phyloP scores from a whole-genome alignment of 2,329 filamentous ascomycete species.

The Cladosporium sphaerospermum region DNA sequence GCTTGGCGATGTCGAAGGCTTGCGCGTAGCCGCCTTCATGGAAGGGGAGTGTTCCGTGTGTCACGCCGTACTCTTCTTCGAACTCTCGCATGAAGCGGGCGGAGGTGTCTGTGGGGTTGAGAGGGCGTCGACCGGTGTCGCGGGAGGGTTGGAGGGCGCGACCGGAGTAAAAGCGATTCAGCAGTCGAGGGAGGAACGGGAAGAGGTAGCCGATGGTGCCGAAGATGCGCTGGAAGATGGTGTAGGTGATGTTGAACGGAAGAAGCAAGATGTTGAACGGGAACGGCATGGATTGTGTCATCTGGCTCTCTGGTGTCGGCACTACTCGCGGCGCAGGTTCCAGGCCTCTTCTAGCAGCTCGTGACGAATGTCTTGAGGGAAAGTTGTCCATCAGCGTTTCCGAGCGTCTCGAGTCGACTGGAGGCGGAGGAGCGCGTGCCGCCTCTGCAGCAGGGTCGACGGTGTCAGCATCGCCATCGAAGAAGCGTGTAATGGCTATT shows the following conservation, averaged over 20 bases:
- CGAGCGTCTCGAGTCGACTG: slow-evolving; percentile 53
- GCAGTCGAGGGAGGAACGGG: slow-evolving; percentile 67
- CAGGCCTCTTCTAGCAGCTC: slow-evolving; percentile 32
- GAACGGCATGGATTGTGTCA: slow-evolving; percentile 65
- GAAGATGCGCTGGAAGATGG: slow-evolving; percentile 61
- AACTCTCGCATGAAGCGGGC: slow-evolving; percentile 87
- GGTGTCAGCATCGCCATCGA: slow-evolving; percentile 89
- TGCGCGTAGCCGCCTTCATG: slow-evolving; percentile 87
- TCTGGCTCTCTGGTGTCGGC: slow-evolving; percentile 61
- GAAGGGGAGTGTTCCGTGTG: slow-evolving; percentile 61
- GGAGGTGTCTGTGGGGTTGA: slow-evolving; percentile 82
- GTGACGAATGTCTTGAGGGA: slow-evolving; percentile 29
- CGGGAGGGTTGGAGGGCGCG: slow-evolving; percentile 51
- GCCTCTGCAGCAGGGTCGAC: slow-evolving; percentile 76
- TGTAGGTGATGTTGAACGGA: slow-evolving; percentile 74
- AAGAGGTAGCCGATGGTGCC: slow-evolving; percentile 71
- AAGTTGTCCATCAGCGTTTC: slow-evolving; percentile 63
- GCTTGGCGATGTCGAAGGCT: slow-evolving; percentile 82
- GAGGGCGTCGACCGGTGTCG: slow-evolving; percentile 60
- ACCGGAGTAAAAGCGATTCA: slow-evolving; percentile 47
- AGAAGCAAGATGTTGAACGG: slow-evolving; percentile 72
- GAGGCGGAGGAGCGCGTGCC: slow-evolving; percentile 55
- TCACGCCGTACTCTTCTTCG: slow-evolving; percentile 77
- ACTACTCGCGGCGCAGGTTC: slow-evolving; percentile 80
- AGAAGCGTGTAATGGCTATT: slow-evolving; percentile 96